Evolutionary conservation across 306 rosid species (phyloP).

Genomic region (Canavalia ensiformis): DNA sequence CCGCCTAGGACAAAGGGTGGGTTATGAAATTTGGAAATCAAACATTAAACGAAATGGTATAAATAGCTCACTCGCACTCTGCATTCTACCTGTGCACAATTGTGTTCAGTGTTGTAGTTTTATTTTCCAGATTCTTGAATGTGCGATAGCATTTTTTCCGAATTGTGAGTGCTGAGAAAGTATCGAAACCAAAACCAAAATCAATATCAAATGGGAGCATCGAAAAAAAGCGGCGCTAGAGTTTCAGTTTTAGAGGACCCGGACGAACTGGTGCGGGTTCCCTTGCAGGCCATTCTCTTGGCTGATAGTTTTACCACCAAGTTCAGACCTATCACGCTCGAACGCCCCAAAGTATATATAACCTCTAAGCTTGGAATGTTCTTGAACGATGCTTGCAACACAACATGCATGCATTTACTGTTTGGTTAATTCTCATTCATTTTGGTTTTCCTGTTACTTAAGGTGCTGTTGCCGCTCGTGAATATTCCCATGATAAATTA

Average conservation of each 20-base stretch:
- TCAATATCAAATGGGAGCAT: conserved; percentile 71
- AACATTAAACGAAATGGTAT: neutral
- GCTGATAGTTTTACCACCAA: conserved; percentile 94
- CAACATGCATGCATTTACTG: neutral
- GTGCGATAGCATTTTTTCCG: neutral
- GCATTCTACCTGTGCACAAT: neutral
- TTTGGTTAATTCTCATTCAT: neutral
- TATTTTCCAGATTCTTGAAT: neutral
- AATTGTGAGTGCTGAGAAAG: neutral
- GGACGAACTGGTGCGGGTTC: conserved; percentile 81
- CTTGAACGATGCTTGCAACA: too few relatives aligned
- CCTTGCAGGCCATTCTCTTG: conserved; percentile 86
- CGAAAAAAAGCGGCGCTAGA: conserved; percentile 71
- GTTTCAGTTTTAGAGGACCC: conserved; percentile 84
- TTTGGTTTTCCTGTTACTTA: neutral
- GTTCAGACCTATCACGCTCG: conserved; percentile 96
- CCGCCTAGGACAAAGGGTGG: too few relatives aligned
- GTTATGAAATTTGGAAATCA: too few relatives aligned
- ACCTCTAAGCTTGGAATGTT: neutral
- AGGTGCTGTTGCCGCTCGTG: conserved; percentile 89
- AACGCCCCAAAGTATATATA: conserved; percentile 82
- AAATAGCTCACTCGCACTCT: neutral
- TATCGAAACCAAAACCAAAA: neutral
- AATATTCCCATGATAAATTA: conserved; percentile 94
- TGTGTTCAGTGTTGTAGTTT: neutral